phyloP scores from a whole-genome alignment of 192 early-diverging fungal genomes.

The Coemansia sp. region DNA sequence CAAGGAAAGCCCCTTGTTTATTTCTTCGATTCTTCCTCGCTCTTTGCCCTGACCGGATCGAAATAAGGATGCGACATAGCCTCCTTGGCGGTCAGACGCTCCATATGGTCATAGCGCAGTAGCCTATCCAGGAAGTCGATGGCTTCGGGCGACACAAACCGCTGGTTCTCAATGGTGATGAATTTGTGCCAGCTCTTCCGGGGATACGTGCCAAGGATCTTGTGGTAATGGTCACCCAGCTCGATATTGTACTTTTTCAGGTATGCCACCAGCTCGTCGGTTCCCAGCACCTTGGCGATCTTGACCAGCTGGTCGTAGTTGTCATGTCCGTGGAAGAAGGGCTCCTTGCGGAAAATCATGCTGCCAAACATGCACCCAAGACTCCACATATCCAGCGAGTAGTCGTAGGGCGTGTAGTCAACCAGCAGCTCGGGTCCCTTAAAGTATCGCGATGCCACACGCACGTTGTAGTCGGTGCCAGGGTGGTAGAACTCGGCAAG shows the following conservation, averaged over 20 bases:
- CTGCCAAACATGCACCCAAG: constrained; percentile 99
- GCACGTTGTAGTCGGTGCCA: constrained; percentile 94
- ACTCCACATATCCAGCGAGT: constrained; percentile 99
- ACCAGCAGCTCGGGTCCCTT: constrained; percentile 98
- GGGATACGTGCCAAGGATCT: constrained; percentile 89
- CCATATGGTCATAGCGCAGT: constrained; percentile 92
- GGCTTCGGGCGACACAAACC: constrained; percentile 78
- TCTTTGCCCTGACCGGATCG: constrained; percentile 44
- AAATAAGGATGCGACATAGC: constrained; percentile 94
- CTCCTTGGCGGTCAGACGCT: constrained; percentile 80
- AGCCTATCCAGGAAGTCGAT: constrained; percentile 89
- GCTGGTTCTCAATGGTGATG: constrained; percentile 80
- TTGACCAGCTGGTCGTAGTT: constrained; percentile 99
- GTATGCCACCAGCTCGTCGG: constrained; percentile 91
- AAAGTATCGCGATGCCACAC: constrained; percentile 98
- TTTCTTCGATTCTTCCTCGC: constrained; percentile 14
- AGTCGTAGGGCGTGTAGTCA: constrained; percentile 98
- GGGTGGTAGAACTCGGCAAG: constrained; percentile 99
- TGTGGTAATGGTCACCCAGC: constrained; percentile 86
- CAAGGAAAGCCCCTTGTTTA: neutral
- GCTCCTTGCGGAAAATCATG: constrained; percentile 99
- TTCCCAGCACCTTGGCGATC: constrained; percentile 97
- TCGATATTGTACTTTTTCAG: constrained; percentile 94
- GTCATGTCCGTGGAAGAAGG: constrained; percentile 99
- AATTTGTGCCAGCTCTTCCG: constrained; percentile 87